phyloP scores from a whole-genome alignment of 495 filamentous ascomycete genomes.

The Hypoxylon lienhwacheense region DNA sequence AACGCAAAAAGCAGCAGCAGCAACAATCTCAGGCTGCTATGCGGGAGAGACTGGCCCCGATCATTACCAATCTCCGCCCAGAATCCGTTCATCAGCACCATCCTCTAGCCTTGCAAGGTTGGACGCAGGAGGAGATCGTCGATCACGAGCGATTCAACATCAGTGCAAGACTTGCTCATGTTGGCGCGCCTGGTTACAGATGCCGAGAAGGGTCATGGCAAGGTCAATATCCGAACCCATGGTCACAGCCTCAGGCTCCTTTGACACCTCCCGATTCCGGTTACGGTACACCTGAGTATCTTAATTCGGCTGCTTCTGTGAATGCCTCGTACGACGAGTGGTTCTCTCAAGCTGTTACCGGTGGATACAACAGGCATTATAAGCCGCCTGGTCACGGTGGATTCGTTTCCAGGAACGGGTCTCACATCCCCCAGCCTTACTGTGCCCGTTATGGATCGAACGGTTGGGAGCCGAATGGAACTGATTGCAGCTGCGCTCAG shows the following conservation, averaged over 20 bases:
- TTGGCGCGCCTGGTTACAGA: slow-evolving; percentile 47
- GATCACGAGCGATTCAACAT: slow-evolving; percentile 53
- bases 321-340: slow-evolving; percentile 52
- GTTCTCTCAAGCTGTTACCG: slow-evolving; percentile 46
- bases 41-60: slow-evolving; percentile 55
- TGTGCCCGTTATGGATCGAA: slow-evolving; percentile 59
- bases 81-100: slow-evolving; percentile 48
- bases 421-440: slow-evolving; percentile 43
- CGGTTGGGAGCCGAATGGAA: slow-evolving; percentile 61
- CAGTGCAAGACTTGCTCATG: slow-evolving; percentile 51
- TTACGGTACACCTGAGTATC: slow-evolving; percentile 55
- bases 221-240: slow-evolving; percentile 36
- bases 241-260: slow-evolving; percentile 45
- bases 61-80: slow-evolving; percentile 70
- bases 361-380: slow-evolving; percentile 52
- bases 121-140: slow-evolving; percentile 55
- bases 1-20: slow-evolving; percentile 39
- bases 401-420: slow-evolving; percentile 38
- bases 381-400: slow-evolving; percentile 40
- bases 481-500: slow-evolving; percentile 68
- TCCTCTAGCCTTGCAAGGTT: slow-evolving; percentile 47
- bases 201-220: slow-evolving; percentile 54
- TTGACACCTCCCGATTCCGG: slow-evolving; percentile 55
- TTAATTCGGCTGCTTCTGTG: slow-evolving; percentile 47
- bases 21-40: slow-evolving; percentile 40